Evolutionary conservation across 495 filamentous ascomycete genomes (phyloP), one percentile per base, ranked within the genome.

Genomic region (Recurvomyces mirabilis): DNA sequence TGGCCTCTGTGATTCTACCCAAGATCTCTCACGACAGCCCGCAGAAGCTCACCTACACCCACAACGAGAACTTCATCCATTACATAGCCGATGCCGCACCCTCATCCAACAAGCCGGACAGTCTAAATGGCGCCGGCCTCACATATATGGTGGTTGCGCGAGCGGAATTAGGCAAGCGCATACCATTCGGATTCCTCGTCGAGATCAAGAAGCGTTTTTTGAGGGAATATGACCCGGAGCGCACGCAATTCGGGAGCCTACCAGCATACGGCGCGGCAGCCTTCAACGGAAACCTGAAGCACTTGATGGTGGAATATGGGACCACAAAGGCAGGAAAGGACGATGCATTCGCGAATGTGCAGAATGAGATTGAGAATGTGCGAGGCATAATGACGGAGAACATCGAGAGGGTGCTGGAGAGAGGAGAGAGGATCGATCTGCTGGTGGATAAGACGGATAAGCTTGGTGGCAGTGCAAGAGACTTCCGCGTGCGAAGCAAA

Each of bases 361-460:
- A 83, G 59, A 68, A 72, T 21, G 93, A 96, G 68, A 95, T 99
- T 54, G 87, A 94, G 43, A 85, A 82, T 50, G 91, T 94, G 31
- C 69, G 82, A 34, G 87, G 87, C 23, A 94, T 99, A 59, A 99
- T 99, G 91, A 94, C 88, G 41, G 78, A 93, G 68, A 99, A 96
- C 64, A 99, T 99, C 53, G 91, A 99, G 74, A 71, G 87, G 43
- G 76, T 99, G 54, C 62, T 99, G 36, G 91, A 99, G 73, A 68
- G 91, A 2, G 91, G 91, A 14, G 91, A 95, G 49, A 72, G 88
- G 52, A 94, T 99, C 53, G 87, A 95, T 69, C 58, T 94, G 58
- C 68, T 99, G 43, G 88, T 99, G 23, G 88, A 96, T 59, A 99
- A 96, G 77, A 99, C 93, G 47, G 89, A 94, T 59, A 70, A 87